Evolutionary conservation across 345 rosid genomes (phyloP).

Genomic region (Aquilaria malaccensis): DNA sequence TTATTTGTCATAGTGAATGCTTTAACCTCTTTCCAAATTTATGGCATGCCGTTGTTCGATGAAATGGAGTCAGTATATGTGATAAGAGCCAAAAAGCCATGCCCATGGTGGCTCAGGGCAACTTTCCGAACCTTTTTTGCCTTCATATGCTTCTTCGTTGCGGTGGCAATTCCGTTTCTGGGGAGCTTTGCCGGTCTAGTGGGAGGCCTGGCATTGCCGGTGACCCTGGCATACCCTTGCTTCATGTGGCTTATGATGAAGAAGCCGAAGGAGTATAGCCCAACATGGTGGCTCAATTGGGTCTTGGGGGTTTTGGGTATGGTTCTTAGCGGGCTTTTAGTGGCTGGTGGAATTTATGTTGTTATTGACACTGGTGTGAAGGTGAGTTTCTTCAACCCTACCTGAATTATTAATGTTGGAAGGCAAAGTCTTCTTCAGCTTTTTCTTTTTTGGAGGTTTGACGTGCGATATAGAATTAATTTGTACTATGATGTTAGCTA

Average conservation of each 20-base stretch:
- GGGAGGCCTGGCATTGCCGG: conserved; percentile 54
- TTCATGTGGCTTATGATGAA: conserved; percentile 66
- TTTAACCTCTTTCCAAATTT: conserved; percentile 56
- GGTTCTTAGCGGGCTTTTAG: conserved; percentile 33
- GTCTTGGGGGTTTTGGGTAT: conserved; percentile 44
- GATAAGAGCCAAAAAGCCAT: conserved; percentile 29
- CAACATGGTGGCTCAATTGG: conserved; percentile 51
- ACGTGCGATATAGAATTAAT: too few relatives aligned
- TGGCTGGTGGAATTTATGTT: conserved; percentile 40
- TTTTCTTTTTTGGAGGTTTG: too few relatives aligned
- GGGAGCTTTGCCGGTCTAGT: conserved; percentile 47
- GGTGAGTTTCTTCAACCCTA: conserved; percentile 54
- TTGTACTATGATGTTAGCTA: too few relatives aligned
- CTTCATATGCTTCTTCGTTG: conserved; percentile 32
- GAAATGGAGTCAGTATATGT: conserved; percentile 38
- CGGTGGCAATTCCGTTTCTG: conserved; percentile 52
- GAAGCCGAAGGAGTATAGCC: conserved; percentile 31
- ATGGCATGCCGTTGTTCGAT: conserved; percentile 60
- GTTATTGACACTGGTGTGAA: conserved; percentile 39
- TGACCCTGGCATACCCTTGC: conserved; percentile 58
- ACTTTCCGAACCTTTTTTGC: conserved; percentile 33
- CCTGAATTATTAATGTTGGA: background rate
- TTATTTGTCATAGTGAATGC: conserved; percentile 45
- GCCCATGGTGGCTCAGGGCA: conserved; percentile 45
- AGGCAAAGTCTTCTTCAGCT: background rate